These are phyloP conservation scores for Rhizophagus prolifer DNA, from an alignment of 192 early-diverging fungal species.

Conservation along the genomic window DNA sequence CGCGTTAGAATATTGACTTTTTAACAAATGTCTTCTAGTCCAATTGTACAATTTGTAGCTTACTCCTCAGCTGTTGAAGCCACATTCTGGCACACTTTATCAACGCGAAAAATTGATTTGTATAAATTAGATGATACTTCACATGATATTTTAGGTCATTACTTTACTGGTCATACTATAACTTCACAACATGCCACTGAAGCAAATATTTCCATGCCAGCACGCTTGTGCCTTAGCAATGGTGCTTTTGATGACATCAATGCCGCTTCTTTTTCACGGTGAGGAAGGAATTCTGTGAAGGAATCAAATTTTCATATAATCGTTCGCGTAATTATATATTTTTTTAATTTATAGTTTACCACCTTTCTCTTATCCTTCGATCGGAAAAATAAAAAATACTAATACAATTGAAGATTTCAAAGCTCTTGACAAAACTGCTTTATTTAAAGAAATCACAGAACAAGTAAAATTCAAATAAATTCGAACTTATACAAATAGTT, in stretches of 20 bases:
- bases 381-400: conserved; percentile 77
- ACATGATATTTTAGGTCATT: conserved; percentile 62
- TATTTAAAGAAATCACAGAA: conserved; percentile 59
- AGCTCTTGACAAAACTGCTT: conserved; percentile 66
- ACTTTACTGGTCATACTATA: conserved; percentile 55
- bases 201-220: conserved; percentile 47
- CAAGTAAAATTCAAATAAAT: conserved; percentile 44
- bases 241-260: conserved; percentile 47
- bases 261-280: conserved; percentile 1
- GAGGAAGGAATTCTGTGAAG: background rate
- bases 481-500: background rate
- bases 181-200: conserved; percentile 42
- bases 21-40: conserved; percentile 2
- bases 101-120: conserved; percentile 80
- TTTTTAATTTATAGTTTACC: conserved; percentile 31
- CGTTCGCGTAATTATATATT: background rate
- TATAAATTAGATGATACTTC: conserved; percentile 73
- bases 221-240: conserved; percentile 62
- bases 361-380: conserved; percentile 44
- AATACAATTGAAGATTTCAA: conserved; percentile 97
- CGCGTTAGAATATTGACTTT: no score
- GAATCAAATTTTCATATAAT: background rate
- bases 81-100: conserved; percentile 87
- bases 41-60: conserved; percentile 78
- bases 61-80: conserved; percentile 85